Evolutionary conservation across 1,284 basidiomycete species (phyloP), one percentile per base, ranked within the genome.

Genomic region (Boletellus deceptivus): DNA sequence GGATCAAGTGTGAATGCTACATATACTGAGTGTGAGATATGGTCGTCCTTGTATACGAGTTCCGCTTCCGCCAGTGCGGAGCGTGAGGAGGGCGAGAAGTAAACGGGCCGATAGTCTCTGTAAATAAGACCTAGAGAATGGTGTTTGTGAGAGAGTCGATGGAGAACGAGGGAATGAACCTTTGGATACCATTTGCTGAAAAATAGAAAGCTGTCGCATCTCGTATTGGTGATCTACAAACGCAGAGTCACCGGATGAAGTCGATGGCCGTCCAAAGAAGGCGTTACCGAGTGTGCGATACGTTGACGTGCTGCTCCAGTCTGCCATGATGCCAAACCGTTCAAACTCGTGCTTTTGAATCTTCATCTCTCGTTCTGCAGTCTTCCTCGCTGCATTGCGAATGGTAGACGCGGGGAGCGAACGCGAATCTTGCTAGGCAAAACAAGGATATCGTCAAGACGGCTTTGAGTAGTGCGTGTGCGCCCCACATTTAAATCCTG

Each of bases 51-150:
- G 72, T 98, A 98, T 40, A 86, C 82, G 24, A 99, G 77, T 67
- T 99, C 96, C 0, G 96, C 93, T 71, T 99, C 96, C 1, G 96
- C 97, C 5, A 99, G 75, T 0, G 96, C 96, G 1, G 97, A 97
- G 11, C 83, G 82, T 3, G 95, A 96, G 0, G 94, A 97, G 0
- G 96, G 96, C 0, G 96, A 98, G 70, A 93, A 99, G 68, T 98
- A 88, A 2, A 97, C 93, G 0, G 97, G 97, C 18, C 93, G 86
- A 58, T 90, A 86, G 53, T 89, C 85, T 51, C 93, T 82, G 57
- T 90, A 92, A 55, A 99, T 91, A 22, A 95, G 77, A 34, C 85
- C 91, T 86, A 3, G 22, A 18, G 40, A 33, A 37, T 1, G 31
- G 17, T 11, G 13, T 20, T 34, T 35, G 29, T 54, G n/a, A 53